Percentiles rank a stretch among this genome's conserved stretches.
Conservation (phyloP, 257 asterid species). For the Mentha longifolia region DNA sequence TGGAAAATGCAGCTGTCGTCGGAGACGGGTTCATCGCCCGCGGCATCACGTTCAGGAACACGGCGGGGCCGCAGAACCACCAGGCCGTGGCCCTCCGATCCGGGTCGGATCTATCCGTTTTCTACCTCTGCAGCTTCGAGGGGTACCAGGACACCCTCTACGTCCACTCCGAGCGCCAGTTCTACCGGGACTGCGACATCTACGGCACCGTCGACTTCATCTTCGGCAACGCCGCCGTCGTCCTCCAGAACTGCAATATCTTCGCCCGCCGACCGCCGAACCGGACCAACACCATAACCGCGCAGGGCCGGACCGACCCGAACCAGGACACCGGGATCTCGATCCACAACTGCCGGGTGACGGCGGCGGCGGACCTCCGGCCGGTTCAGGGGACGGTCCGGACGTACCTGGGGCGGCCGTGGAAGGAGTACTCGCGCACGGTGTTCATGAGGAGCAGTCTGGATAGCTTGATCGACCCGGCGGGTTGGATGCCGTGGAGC, state of each 20-base stretch:
- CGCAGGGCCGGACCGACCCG: conserved; percentile 83
- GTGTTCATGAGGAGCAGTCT: conserved; percentile 66
- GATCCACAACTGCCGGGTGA: conserved; percentile 63
- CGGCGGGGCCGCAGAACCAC: conserved; percentile 72
- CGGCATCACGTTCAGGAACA: conserved; percentile 79
- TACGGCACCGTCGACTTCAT: conserved; percentile 90
- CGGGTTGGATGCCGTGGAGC: conserved; percentile 91
- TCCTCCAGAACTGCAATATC: conserved; percentile 77
- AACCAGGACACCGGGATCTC: conserved; percentile 84
- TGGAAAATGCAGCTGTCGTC: conserved; percentile 46
- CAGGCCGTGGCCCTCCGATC: conserved; percentile 90
- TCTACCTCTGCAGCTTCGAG: conserved; percentile 80
- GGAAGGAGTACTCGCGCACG: conserved; percentile 75
- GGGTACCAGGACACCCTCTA: conserved; percentile 93
- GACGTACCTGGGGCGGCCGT: conserved; percentile 89
- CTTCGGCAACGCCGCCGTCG: conserved; percentile 87
- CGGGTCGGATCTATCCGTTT: conserved; percentile 76
- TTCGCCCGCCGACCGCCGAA: conserved; percentile 72
- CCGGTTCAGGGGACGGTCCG: conserved; percentile 58
- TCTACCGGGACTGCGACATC: conserved; percentile 72
- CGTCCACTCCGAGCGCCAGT: conserved; percentile 67
- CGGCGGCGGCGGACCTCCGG: conserved; percentile 62
- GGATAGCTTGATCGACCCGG: conserved; percentile 64
- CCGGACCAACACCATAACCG: conserved; percentile 69
- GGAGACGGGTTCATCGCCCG: conserved; percentile 79